These are phyloP conservation scores for Ecytonucleospora hepatopenaei DNA, from an alignment of 371 early-diverging fungal genomes.

Conservation along the genomic window DNA sequence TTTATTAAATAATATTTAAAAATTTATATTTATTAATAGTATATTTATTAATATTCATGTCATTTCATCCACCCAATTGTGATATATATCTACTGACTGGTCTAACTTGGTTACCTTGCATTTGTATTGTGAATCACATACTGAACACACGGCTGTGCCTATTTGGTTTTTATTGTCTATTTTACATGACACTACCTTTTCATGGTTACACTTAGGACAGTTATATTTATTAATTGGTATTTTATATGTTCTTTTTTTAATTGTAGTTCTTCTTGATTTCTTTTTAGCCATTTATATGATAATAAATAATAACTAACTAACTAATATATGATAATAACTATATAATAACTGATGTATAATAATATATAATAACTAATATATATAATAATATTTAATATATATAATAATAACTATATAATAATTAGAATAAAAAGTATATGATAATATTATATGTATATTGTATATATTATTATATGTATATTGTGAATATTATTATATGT, in stretches of 20 bases:
- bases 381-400: no score
- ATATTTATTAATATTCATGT: slow-evolving; percentile 18
- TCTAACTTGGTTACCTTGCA: slow-evolving; percentile 35
- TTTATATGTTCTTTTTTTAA: slow-evolving; percentile 8
- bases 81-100: slow-evolving; percentile 48
- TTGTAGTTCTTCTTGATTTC: slow-evolving; percentile 26
- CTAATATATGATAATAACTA: not conserved
- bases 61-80: slow-evolving; percentile 42
- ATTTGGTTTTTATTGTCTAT: not conserved
- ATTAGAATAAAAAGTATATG: no score
- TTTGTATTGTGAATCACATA: slow-evolving; percentile 43
- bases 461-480: no score
- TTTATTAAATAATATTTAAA: no score
- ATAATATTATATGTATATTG: no score
- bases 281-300: slow-evolving; percentile 31
- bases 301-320: not conserved
- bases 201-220: slow-evolving; percentile 50
- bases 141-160: slow-evolving; percentile 13
- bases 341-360: not conserved
- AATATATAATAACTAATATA: not conserved
- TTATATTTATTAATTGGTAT: slow-evolving; percentile 43
- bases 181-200: slow-evolving; percentile 44
- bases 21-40: slow-evolving; percentile 16
- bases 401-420: no score
- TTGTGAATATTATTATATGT: no score